These are phyloP conservation scores for Penicillium roqueforti DNA, from an alignment of 495 filamentous ascomycete genomes.

Conservation along the genomic window DNA sequence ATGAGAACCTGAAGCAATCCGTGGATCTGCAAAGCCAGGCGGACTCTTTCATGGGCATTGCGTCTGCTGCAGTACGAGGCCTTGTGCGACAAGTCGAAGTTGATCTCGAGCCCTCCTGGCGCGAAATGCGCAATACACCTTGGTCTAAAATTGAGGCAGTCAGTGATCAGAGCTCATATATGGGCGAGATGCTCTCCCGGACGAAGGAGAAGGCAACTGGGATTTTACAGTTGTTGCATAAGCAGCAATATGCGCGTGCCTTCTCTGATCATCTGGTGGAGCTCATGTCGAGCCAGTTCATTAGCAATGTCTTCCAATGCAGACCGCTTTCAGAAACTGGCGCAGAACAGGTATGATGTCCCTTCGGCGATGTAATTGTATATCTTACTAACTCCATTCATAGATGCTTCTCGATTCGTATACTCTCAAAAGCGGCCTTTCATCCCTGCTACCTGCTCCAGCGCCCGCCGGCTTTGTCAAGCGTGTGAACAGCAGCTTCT, in stretches of 20 bases:
- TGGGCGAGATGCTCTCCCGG: slow-evolving; percentile 69
- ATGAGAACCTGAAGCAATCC: slow-evolving; percentile 64
- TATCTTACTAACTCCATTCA: slow-evolving; percentile 3
- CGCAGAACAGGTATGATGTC: slow-evolving; percentile 72
- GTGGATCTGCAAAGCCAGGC: slow-evolving; percentile 90
- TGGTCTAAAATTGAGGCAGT: slow-evolving; percentile 93
- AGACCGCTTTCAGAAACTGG: slow-evolving; percentile 87
- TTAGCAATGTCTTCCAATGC: slow-evolving; percentile 81
- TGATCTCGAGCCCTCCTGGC: slow-evolving; percentile 80
- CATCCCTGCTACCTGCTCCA: slow-evolving; percentile 39
- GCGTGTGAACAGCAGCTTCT: slow-evolving; percentile 79
- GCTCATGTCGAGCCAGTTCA: slow-evolving; percentile 70
- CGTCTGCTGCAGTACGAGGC: slow-evolving; percentile 76
- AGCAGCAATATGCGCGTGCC: slow-evolving; percentile 88
- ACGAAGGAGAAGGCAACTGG: slow-evolving; percentile 67
- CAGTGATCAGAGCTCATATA: slow-evolving; percentile 93
- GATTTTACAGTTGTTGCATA: slow-evolving; percentile 73
- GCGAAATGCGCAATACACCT: slow-evolving; percentile 96
- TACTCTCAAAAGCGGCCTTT: slow-evolving; percentile 77
- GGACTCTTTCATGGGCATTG: slow-evolving; percentile 93
- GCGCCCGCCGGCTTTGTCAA: slow-evolving; percentile 70
- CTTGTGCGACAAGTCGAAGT: slow-evolving; percentile 80
- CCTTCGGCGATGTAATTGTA: too few species aligned
- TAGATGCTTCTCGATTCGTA: slow-evolving; percentile 94
- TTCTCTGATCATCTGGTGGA: slow-evolving; percentile 96